These are phyloP conservation scores for Hippophae tibetana DNA, from an alignment of 306 rosid species.

Conservation along the genomic window DNA sequence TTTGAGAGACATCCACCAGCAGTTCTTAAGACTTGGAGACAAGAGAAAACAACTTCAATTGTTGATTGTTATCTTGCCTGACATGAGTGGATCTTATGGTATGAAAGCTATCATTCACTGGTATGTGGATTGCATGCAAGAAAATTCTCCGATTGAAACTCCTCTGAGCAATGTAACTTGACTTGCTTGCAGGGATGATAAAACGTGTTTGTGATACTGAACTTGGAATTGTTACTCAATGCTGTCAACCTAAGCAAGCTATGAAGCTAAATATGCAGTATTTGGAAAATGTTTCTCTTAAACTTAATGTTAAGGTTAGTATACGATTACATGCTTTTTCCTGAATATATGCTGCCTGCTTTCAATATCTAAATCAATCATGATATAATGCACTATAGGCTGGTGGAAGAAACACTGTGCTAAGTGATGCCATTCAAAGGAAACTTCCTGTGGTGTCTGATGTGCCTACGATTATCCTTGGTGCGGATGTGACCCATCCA, in stretches of 20 bases:
- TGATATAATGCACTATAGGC: conserved; percentile 24
- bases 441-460: conserved; percentile 49
- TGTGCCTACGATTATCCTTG: conserved; percentile 55
- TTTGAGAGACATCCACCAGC: conserved; percentile 26
- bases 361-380: too few relatives aligned
- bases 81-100: conserved; percentile 51
- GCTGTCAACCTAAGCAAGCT: conserved; percentile 45
- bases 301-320: conserved; percentile 75
- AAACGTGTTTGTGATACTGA: conserved; percentile 77
- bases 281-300: conserved; percentile 65
- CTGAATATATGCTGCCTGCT: too few relatives aligned
- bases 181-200: conserved; percentile 36
- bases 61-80: conserved; percentile 65
- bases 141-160: neutral
- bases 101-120: conserved; percentile 9
- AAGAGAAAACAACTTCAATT: conserved; percentile 30
- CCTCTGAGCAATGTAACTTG: neutral
- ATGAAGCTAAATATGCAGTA: conserved; percentile 30
- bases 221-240: conserved; percentile 74
- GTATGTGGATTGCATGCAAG: neutral
- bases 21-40: conserved; percentile 7
- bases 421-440: conserved; percentile 40
- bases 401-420: conserved; percentile 61
- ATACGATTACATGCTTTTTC: neutral
- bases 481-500: conserved; percentile 87